Percentiles rank a stretch among this genome's conserved stretches.
Evolutionary conservation across 805 yeast genomes (phyloP).

Genomic region (Lipomyces orientalis): DNA sequence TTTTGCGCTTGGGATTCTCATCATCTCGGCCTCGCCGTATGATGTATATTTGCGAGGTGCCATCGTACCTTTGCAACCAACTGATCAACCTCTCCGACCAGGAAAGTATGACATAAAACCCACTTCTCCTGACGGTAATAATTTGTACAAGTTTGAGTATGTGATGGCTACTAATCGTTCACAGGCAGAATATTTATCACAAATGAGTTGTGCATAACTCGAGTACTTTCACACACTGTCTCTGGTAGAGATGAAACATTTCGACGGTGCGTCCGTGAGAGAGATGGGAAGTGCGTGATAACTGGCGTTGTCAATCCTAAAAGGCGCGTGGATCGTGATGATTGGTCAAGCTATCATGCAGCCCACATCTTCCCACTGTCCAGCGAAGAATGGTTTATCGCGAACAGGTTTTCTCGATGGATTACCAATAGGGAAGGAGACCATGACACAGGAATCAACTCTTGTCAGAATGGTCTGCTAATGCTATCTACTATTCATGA

Average conservation of each 20-base stretch:
- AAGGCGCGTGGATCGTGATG: not conserved
- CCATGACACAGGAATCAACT: not conserved
- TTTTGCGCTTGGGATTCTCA: not conserved
- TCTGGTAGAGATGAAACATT: not conserved
- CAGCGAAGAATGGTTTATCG: not conserved
- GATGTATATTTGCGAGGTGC: slow-evolving; percentile 5
- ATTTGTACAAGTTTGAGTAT: not conserved
- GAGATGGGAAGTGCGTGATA: slow-evolving; percentile 1
- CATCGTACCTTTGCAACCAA: not conserved
- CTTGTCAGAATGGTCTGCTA: not conserved
- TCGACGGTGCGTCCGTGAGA: not conserved
- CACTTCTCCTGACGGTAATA: not conserved
- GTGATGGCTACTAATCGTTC: not conserved
- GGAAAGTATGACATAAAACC: slow-evolving; percentile 3
- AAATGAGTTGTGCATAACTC: not conserved
- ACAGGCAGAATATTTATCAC: not conserved
- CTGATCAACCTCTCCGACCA: slow-evolving; percentile 2
- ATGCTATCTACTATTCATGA: not conserved
- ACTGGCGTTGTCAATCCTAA: not conserved
- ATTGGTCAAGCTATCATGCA: too few species aligned
- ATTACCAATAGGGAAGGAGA: not conserved
- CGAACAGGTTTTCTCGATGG: not conserved
- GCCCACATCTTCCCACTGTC: not conserved
- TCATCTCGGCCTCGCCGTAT: slow-evolving; percentile 4
- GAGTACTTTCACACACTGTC: slow-evolving; percentile 1